phyloP scores from a whole-genome alignment of 2,329 filamentous ascomycete species.

The Pestalotiopsis sp. region DNA sequence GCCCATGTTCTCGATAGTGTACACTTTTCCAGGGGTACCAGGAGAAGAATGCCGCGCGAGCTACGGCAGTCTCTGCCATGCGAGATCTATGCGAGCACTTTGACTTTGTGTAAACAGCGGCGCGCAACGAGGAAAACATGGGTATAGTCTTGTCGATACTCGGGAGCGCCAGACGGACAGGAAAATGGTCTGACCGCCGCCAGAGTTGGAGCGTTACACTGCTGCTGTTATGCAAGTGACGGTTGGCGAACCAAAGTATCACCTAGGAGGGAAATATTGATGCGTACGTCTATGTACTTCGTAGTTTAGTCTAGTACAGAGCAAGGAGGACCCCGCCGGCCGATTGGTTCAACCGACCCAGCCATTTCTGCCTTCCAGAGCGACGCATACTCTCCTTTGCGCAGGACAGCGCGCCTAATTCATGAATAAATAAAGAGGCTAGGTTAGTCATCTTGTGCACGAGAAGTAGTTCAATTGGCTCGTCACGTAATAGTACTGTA shows the following conservation, averaged over 20 bases:
- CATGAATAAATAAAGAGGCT: not conserved
- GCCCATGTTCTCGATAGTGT: not conserved
- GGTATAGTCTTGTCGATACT: not conserved
- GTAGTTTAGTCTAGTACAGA: too few species aligned
- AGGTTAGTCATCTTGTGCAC: not conserved
- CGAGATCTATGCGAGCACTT: conserved; percentile 1
- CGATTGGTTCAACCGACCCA: not conserved
- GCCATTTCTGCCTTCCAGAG: not conserved
- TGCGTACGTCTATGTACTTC: not conserved
- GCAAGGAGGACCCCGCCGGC: not conserved
- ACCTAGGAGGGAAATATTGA: not conserved
- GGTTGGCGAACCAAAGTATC: not conserved
- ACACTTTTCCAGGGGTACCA: not conserved
- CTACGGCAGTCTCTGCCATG: not conserved
- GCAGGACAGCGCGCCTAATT: not conserved
- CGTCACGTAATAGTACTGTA: not conserved
- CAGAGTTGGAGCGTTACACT: not conserved
- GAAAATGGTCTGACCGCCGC: not conserved
- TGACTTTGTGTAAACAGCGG: not conserved
- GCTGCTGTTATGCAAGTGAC: not conserved
- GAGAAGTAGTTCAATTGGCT: not conserved
- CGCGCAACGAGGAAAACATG: not conserved
- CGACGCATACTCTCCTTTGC: not conserved
- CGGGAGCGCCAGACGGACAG: not conserved
- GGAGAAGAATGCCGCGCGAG: not conserved